phyloP scores from a whole-genome alignment of 441 rosid genomes.

The Codiaeum variegatum region DNA sequence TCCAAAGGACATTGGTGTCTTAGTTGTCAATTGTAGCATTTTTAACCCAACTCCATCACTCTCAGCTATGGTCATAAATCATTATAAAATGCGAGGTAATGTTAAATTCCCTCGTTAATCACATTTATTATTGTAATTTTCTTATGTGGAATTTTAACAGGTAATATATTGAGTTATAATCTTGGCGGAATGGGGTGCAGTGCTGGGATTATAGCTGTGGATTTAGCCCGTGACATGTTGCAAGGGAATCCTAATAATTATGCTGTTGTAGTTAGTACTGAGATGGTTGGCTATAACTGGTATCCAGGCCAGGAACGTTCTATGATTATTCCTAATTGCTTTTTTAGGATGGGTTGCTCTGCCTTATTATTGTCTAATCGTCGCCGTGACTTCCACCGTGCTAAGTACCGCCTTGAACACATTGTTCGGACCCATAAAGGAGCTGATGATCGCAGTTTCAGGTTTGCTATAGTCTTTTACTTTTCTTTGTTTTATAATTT shows the following conservation, averaged over 20 bases:
- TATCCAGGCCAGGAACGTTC: slow-evolving; percentile 65
- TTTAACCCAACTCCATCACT: slow-evolving; percentile 89
- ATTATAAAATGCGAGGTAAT: slow-evolving; percentile 90
- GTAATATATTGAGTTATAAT: slow-evolving; percentile 81
- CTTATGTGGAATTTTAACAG: too few relatives aligned
- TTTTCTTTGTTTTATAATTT: background rate
- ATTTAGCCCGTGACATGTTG: slow-evolving; percentile 83
- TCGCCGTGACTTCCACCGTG: slow-evolving; percentile 58
- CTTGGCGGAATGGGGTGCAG: slow-evolving; percentile 97
- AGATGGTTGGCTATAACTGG: slow-evolving; percentile 95
- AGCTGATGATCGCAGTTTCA: slow-evolving; percentile 88
- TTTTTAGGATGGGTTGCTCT: slow-evolving; percentile 81
- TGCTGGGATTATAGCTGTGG: slow-evolving; percentile 73
- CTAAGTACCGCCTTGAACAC: slow-evolving; percentile 83
- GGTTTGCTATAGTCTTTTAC: slow-evolving; percentile 37
- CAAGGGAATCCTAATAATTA: slow-evolving; percentile 70
- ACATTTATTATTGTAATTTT: too few relatives aligned
- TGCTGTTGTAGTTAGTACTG: slow-evolving; percentile 82
- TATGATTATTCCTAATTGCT: slow-evolving; percentile 86
- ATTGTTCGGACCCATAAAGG: slow-evolving; percentile 88
- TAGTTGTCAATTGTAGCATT: slow-evolving; percentile 89
- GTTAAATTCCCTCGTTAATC: too few relatives aligned
- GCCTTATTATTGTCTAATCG: slow-evolving; percentile 79
- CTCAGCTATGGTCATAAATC: slow-evolving; percentile 88
- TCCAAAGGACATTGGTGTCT: slow-evolving; percentile 79